Evolutionary conservation across 2,329 filamentous ascomycete species (phyloP).

Genomic region (Pseudogymnoascus destructans): DNA sequence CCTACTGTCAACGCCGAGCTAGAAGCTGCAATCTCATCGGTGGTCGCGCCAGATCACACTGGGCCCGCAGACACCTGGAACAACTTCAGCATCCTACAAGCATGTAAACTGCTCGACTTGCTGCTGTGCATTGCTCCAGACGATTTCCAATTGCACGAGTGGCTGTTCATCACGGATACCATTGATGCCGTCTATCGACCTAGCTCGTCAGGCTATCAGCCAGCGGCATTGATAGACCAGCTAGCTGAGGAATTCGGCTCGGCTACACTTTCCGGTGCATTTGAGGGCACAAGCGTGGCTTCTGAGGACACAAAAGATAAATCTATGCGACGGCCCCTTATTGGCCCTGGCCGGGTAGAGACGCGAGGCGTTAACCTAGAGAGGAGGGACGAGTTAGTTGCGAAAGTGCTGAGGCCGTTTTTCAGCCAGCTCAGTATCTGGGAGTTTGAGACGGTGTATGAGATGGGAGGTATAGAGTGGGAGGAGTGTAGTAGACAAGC

Average conservation of each 20-base stretch:
- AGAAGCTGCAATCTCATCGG: slow-evolving; percentile 62
- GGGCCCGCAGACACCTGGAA: slow-evolving; percentile 58
- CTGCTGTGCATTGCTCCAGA: slow-evolving; percentile 80
- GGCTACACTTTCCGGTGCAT: slow-evolving; percentile 16
- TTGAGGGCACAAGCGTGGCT: slow-evolving; percentile 12
- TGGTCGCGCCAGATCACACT: slow-evolving; percentile 54
- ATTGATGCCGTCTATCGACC: slow-evolving; percentile 89
- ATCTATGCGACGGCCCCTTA: slow-evolving; percentile 27
- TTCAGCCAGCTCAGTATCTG: slow-evolving; percentile 86
- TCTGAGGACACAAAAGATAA: slow-evolving; percentile 17
- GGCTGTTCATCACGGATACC: slow-evolving; percentile 94
- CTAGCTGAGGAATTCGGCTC: slow-evolving; percentile 58
- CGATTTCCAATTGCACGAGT: slow-evolving; percentile 96
- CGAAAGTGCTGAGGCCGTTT: slow-evolving; percentile 72
- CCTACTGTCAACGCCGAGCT: slow-evolving; percentile 79
- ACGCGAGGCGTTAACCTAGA: slow-evolving; percentile 42
- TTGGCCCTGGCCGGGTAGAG: slow-evolving; percentile 34
- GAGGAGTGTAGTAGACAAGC: slow-evolving; percentile 50
- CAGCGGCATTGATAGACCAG: slow-evolving; percentile 71
- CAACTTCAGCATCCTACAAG: slow-evolving; percentile 67
- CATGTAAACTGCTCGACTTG: slow-evolving; percentile 83
- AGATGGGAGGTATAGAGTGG: slow-evolving; percentile 58
- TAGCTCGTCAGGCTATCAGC: slow-evolving; percentile 40
- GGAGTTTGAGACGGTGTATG: slow-evolving; percentile 85
- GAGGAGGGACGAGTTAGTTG: slow-evolving; percentile 54